Evolutionary conservation across 306 rosid genomes (phyloP), one percentile per base, ranked within the genome.

Genomic region (Malus sieversii): DNA sequence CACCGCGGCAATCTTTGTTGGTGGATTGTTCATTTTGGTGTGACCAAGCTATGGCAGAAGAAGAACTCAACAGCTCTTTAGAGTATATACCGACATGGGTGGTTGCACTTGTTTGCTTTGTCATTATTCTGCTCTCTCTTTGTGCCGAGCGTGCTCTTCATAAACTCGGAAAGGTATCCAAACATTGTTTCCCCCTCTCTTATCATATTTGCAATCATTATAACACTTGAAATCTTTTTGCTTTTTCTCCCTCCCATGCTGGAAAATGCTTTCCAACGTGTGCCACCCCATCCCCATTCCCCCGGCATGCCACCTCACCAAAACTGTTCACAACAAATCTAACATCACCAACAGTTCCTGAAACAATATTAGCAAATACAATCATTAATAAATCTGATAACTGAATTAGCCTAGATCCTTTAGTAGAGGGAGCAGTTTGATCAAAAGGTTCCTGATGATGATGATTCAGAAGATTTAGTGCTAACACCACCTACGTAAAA

Each of bases 41-140:
- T 25, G 77, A 62, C 30, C 32, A 64, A 55, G 42, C 48, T 29
- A 58, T 72, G 78, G 20, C 55, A 86, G 90, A 83, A 22, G 86
- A 82, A 75, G 91, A 84, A 75, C 77, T 65, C 70, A 85, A 72
- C 82, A 75, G 74, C 71, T 90, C 91, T 42, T 85, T 96, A 30
- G 98, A 92, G 85, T 92, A 73, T 72, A 90, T 96, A 29, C 91
- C 99, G 30, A 90, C 97, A 64, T 96, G 99, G 99, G 87, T 96
- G 29, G 90, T 96, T 11, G 98, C 99, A 8, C 84, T 65, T 75
- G 89, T 95, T 71, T 90, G 93, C 82, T 82, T 83, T 78, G 75
- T 92, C 85, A 92, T 95, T 46, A 98, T 95, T 80, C 74, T 82
- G 78, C 66, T 92, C 75, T 95, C 99, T 79, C 81, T 90, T 4